Base-by-base conservation (phyloP, 2,329 filamentous ascomycete species). In the Ascochyta rabiei region DNA sequence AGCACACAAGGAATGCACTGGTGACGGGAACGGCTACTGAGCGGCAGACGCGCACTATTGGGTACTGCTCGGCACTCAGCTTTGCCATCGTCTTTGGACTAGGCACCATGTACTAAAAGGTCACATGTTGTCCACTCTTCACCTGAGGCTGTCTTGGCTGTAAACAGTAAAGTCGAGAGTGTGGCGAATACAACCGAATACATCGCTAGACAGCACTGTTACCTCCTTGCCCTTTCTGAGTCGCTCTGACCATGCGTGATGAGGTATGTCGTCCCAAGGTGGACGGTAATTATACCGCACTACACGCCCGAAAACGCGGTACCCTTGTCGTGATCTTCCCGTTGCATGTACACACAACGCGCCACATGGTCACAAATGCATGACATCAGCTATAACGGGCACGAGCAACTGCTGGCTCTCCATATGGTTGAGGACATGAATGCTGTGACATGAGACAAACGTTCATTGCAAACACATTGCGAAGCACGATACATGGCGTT, bases 1-100 rank as follows among this genome's bases (percentile, higher is more conserved):
- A 47, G 38, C 19, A 42, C 46, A 48, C 23, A 18, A 50, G 37
- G 42, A 50, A 55, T 55, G 52, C 23, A 47, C 26, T 33, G 28
- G 31, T 18, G 47, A 54, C 41, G 52, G 38, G 26, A 42, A 50
- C 41, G 52, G 46, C 35, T 37, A 30, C 24, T 18, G 26, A 19
- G 41, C 35, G 23, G 41, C 30, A 47, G 37, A 30, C 13, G 35
- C 41, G 34, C n/a, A 41, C 23, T 35, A 45, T 34, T 45, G 35
- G 34, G 16, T 37, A 40, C 23, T 26, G 19, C 13, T 16, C 6
- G 21, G 38, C 38, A n/a, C 15, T 24, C 40, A 41, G 35, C 40
- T 49, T 41, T 44, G 21, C 34, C 37, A n/a, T 50, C 35, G 52
- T 31, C 41, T 50, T 50, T 37, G 24, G 41, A 19, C 31, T 50